A percentile compares a stretch with the other conserved stretches of the same genome.
phyloP scores from a whole-genome alignment of 306 rosid species.

The Geum urbanum region DNA sequence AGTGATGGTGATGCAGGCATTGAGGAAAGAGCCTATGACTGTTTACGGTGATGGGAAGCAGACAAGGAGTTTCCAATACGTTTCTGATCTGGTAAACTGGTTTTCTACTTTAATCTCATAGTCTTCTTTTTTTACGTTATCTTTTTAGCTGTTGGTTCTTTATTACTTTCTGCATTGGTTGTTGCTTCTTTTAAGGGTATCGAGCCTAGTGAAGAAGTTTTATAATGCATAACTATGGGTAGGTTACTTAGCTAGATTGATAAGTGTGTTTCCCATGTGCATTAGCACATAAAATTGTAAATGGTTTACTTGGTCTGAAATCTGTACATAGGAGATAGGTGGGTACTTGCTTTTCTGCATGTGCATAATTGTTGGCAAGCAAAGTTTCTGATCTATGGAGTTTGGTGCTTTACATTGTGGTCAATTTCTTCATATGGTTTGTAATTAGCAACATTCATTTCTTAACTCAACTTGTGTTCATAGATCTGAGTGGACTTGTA shows the following conservation, averaged over 20 bases:
- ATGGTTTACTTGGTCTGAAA: background rate
- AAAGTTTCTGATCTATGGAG: background rate
- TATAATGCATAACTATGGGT: background rate
- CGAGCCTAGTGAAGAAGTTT: background rate
- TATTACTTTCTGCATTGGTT: background rate
- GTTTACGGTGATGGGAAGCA: constrained; percentile 99
- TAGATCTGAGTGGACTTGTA: background rate
- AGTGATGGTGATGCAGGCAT: constrained; percentile 55
- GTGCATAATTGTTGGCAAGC: constrained; percentile 1
- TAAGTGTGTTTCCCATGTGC: constrained; percentile 35
- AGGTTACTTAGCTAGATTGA: constrained; percentile 6
- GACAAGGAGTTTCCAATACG: constrained; percentile 98
- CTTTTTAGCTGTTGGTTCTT: constrained; percentile 13
- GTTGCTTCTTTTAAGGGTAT: background rate
- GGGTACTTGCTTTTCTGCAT: constrained; percentile 11
- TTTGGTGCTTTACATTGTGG: background rate
- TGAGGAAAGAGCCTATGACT: constrained; percentile 92
- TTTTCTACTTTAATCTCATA: background rate
- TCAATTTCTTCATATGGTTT: background rate
- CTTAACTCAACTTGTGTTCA: background rate
- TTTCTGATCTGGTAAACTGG: constrained; percentile 87
- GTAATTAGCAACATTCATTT: background rate
- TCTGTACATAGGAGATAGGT: background rate
- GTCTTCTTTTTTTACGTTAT: background rate
- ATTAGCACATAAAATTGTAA: constrained; percentile 6